Conservation (phyloP, 2,329 filamentous ascomycete genomes). For the Neopestalotiopsis clavispora region DNA sequence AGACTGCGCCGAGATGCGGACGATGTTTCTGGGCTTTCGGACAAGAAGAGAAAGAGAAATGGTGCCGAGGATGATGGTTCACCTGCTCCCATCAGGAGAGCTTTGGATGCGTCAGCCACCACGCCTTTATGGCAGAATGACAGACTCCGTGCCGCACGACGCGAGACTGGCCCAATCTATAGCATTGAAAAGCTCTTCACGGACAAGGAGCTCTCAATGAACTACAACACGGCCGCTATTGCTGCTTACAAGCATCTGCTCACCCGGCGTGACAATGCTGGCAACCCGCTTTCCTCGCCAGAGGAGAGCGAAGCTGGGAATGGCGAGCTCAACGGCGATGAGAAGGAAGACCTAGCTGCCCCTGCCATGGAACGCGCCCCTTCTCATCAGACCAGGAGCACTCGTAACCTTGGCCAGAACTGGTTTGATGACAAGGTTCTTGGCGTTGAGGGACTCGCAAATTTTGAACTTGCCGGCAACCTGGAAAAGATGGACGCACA, state of each 20-base stretch:
- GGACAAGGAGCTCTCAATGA: constrained; percentile 70
- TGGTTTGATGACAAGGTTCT: constrained; percentile 62
- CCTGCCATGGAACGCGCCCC: constrained; percentile 67
- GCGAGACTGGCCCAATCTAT: constrained; percentile 64
- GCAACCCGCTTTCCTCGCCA: constrained; percentile 52
- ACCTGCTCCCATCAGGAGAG: constrained; percentile 61
- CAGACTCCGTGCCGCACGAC: constrained; percentile 56
- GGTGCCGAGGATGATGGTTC: constrained; percentile 65
- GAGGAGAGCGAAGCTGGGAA: constrained; percentile 60
- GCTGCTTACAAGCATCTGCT: constrained; percentile 67
- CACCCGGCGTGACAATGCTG: constrained; percentile 59
- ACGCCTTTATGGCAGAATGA: constrained; percentile 69
- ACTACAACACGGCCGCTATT: constrained; percentile 66
- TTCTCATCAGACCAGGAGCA: constrained; percentile 69
- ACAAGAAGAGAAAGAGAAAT: constrained; percentile 69
- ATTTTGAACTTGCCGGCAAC: constrained; percentile 63
- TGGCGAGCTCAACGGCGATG: constrained; percentile 54
- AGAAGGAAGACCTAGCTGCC: constrained; percentile 53
- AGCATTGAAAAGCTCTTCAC: constrained; percentile 74
- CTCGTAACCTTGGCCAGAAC: constrained; percentile 57
- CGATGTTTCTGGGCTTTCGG: constrained; percentile 58
- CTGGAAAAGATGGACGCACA: constrained; percentile 60
- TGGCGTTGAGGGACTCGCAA: constrained; percentile 64
- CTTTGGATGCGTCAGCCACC: constrained; percentile 59
- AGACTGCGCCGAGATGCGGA: constrained; percentile 65